These are phyloP conservation scores for Ogataea hybrid DNA, from an alignment of 1,139 yeast genomes.

Conservation along the genomic window DNA sequence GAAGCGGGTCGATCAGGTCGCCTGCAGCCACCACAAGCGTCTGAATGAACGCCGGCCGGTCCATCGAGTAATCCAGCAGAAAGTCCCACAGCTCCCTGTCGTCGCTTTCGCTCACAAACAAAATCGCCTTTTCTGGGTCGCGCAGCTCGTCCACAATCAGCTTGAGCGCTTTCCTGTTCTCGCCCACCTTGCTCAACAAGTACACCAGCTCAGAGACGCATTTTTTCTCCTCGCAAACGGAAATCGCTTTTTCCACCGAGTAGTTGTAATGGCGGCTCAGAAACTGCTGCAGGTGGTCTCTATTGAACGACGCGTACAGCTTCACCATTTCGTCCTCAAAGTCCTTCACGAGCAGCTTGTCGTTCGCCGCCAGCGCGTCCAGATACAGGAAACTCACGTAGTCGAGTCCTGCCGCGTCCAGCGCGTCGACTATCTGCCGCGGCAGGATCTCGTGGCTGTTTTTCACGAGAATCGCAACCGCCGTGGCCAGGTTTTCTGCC, in stretches of 20 bases:
- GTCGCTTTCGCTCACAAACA: slow-evolving; percentile 70
- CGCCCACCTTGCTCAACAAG: slow-evolving; percentile 80
- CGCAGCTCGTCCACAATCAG: slow-evolving; percentile 73
- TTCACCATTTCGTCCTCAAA: slow-evolving; percentile 67
- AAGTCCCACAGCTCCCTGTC: slow-evolving; percentile 80
- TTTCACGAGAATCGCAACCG: slow-evolving; percentile 57
- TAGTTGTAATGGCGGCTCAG: slow-evolving; percentile 54
- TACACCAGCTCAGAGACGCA: slow-evolving; percentile 73
- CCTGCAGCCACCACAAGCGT: slow-evolving; percentile 72
- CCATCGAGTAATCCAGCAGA: slow-evolving; percentile 66
- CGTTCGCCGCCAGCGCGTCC: slow-evolving; percentile 52
- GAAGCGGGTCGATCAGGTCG: slow-evolving; percentile 65
- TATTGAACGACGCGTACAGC: slow-evolving; percentile 62
- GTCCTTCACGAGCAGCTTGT: slow-evolving; percentile 49
- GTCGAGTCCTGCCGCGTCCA: slow-evolving; percentile 45
- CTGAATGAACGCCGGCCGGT: slow-evolving; percentile 70
- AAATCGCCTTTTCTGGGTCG: slow-evolving; percentile 79
- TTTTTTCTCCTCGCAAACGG: slow-evolving; percentile 53
- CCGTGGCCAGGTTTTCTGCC: slow-evolving; percentile 39
- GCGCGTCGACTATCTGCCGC: slow-evolving; percentile 42
- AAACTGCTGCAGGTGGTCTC: slow-evolving; percentile 52
- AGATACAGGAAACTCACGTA: slow-evolving; percentile 60
- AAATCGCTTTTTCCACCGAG: slow-evolving; percentile 66
- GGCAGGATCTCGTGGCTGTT: slow-evolving; percentile 67
- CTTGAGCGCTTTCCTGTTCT: slow-evolving; percentile 68